Evolutionary conservation across 1,139 yeast species (phyloP).

Genomic region (Geotrichum klebahnii): DNA sequence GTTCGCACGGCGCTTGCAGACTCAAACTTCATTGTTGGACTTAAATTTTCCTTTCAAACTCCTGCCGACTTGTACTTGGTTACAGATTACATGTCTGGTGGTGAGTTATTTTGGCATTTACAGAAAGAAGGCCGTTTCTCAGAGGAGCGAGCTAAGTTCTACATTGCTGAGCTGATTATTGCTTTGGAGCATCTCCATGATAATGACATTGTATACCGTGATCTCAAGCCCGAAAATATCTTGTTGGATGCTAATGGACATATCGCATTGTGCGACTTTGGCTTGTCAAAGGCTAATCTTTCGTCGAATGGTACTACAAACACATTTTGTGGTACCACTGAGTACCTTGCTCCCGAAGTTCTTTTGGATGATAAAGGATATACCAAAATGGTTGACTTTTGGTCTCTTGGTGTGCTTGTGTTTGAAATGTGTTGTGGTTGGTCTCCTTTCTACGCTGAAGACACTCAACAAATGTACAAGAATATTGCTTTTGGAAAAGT

Average conservation of each 20-base stretch:
- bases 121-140: constrained; percentile 92
- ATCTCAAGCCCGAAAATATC: constrained; percentile 91
- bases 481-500: constrained; percentile 98
- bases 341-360: constrained; percentile 92
- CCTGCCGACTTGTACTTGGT: constrained; percentile 86
- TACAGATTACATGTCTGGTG: constrained; percentile 97
- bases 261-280: constrained; percentile 94
- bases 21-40: constrained; percentile 87
- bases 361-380: constrained; percentile 90
- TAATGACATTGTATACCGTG: constrained; percentile 89
- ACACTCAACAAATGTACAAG: constrained; percentile 96
- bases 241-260: constrained; percentile 94
- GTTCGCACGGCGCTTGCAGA: constrained; percentile 82
- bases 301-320: constrained; percentile 87
- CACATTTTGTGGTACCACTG: constrained; percentile 97
- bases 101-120: constrained; percentile 95
- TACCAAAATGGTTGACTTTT: constrained; percentile 93
- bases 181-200: constrained; percentile 91
- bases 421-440: constrained; percentile 99
- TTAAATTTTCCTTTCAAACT: constrained; percentile 93
- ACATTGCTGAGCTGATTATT: constrained; percentile 88
- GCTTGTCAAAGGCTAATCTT: constrained; percentile 87
- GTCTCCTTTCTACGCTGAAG: constrained; percentile 98
- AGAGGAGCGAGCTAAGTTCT: constrained; percentile 91
- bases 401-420: constrained; percentile 91